phyloP scores from a whole-genome alignment of 768 basidiomycete genomes.

The Inosperma sp. region DNA sequence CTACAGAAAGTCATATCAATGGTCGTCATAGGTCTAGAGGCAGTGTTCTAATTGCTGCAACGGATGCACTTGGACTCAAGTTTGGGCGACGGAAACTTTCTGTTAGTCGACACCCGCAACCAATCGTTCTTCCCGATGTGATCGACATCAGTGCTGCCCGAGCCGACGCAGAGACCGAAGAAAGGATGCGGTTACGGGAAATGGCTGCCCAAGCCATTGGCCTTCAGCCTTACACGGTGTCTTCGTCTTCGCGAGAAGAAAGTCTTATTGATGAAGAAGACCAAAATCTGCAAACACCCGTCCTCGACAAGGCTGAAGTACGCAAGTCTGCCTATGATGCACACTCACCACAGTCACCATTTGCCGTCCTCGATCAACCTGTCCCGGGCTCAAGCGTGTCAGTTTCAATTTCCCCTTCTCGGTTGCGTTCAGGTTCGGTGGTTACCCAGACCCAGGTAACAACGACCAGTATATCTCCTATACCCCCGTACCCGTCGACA shows the following conservation, averaged over 20 bases:
- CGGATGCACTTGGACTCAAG: slow-evolving; percentile 47
- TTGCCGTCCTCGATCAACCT: slow-evolving; percentile 23
- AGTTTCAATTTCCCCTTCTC: slow-evolving; percentile 21
- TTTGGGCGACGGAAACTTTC: slow-evolving; percentile 44
- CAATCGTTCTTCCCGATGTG: slow-evolving; percentile 57
- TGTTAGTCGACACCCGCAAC: slow-evolving; percentile 32
- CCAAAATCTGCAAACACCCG: slow-evolving; percentile 23
- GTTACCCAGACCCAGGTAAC: slow-evolving; percentile 35
- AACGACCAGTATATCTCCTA: slow-evolving; percentile 32
- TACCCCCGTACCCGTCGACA: slow-evolving; percentile 64
- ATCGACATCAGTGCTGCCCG: slow-evolving; percentile 62
- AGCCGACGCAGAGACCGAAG: slow-evolving; percentile 61
- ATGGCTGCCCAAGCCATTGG: slow-evolving; percentile 76
- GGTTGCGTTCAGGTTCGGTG: slow-evolving; percentile 38
- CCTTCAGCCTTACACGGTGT: slow-evolving; percentile 47
- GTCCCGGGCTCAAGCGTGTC: slow-evolving; percentile 34
- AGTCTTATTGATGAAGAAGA: slow-evolving; percentile 38
- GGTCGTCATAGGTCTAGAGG: slow-evolving; percentile 35
- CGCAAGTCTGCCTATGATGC: slow-evolving; percentile 15
- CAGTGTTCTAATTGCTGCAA: slow-evolving; percentile 49
- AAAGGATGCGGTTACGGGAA: slow-evolving; percentile 69
- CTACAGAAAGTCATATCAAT: slow-evolving; percentile 8
- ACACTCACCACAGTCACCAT: slow-evolving; percentile 19
- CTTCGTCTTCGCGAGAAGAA: slow-evolving; percentile 32
- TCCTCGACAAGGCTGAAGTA: slow-evolving; percentile 15